Conservation (phyloP, 2,329 filamentous ascomycete species). For the Scytalidium sp. region DNA sequence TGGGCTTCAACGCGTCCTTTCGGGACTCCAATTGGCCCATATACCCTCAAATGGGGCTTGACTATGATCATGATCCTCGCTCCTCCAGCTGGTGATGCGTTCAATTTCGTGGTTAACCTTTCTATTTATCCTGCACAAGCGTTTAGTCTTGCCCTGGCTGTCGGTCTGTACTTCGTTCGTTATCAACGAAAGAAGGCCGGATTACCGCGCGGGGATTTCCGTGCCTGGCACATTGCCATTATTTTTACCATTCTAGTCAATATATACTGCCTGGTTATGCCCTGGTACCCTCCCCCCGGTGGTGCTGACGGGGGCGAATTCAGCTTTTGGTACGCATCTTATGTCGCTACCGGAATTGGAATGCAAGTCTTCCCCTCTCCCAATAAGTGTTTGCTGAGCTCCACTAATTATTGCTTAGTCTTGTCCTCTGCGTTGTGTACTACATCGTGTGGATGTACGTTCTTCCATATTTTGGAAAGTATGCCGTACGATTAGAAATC, state of each 20-base stretch:
- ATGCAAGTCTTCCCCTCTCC: conserved; percentile 48
- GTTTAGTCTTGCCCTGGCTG: conserved; percentile 54
- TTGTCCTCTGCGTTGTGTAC: conserved; percentile 52
- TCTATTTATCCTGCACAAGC: conserved; percentile 54
- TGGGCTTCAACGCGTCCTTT: conserved; percentile 64
- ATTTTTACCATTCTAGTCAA: conserved; percentile 59
- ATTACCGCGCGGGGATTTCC: conserved; percentile 48
- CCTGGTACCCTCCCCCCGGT: conserved; percentile 65
- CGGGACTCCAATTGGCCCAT: conserved; percentile 59
- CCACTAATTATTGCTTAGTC: conserved; percentile 28
- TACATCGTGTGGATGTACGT: conserved; percentile 57
- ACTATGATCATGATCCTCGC: conserved; percentile 59
- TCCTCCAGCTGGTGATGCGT: conserved; percentile 61
- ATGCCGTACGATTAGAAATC: conserved; percentile 53
- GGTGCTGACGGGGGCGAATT: conserved; percentile 62
- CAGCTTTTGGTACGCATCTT: conserved; percentile 72
- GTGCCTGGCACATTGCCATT: conserved; percentile 55
- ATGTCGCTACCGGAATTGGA: conserved; percentile 60
- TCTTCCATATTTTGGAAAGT: conserved; percentile 50
- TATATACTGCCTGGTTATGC: conserved; percentile 63
- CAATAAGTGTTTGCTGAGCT: too few species aligned
- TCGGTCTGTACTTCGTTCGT: conserved; percentile 58
- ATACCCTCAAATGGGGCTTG: conserved; percentile 53
- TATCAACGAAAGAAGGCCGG: conserved; percentile 48
- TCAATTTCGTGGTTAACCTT: conserved; percentile 61